Percentiles rank a stretch among this genome's conserved stretches.
These are phyloP conservation scores for Suillus subalutaceus DNA, from an alignment of 768 basidiomycete species.

Conservation along the genomic window DNA sequence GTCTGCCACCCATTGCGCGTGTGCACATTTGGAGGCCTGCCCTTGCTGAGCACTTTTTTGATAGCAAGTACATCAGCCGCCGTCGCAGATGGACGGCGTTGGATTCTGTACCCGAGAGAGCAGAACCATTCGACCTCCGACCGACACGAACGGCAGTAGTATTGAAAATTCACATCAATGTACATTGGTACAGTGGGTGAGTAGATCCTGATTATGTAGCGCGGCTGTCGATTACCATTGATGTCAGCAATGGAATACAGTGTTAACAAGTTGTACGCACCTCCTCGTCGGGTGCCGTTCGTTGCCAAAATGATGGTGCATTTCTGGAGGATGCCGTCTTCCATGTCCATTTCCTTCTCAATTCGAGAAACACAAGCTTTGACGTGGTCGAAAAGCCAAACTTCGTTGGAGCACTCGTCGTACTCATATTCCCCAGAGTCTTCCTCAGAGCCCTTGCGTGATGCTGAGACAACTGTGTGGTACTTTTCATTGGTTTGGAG, in stretches of 20 bases:
- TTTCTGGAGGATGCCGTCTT: background rate
- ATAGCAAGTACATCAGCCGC: too few species aligned
- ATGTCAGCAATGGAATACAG: background rate
- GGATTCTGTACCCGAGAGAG: background rate
- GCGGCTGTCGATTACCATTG: background rate
- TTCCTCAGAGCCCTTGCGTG: background rate
- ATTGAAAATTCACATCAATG: background rate
- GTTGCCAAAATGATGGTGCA: background rate
- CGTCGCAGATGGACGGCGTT: too few species aligned
- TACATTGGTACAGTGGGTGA: background rate
- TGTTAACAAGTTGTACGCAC: background rate
- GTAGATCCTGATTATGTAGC: background rate
- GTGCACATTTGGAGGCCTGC: too few species aligned
- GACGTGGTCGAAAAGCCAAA: background rate
- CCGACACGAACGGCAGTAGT: background rate
- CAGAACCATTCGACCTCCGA: background rate
- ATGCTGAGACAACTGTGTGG: background rate
- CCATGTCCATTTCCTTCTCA: background rate
- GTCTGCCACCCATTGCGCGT: too few species aligned
- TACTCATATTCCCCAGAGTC: conserved; percentile 5
- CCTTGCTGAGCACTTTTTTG: too few species aligned
- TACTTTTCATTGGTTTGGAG: conserved; percentile 2
- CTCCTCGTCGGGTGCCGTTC: background rate
- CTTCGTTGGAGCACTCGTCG: background rate
- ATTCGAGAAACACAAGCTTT: background rate